Evolutionary conservation across 2,329 filamentous ascomycete species (phyloP), one percentile per base, ranked within the genome.

Genomic region (Dothistroma pini): DNA sequence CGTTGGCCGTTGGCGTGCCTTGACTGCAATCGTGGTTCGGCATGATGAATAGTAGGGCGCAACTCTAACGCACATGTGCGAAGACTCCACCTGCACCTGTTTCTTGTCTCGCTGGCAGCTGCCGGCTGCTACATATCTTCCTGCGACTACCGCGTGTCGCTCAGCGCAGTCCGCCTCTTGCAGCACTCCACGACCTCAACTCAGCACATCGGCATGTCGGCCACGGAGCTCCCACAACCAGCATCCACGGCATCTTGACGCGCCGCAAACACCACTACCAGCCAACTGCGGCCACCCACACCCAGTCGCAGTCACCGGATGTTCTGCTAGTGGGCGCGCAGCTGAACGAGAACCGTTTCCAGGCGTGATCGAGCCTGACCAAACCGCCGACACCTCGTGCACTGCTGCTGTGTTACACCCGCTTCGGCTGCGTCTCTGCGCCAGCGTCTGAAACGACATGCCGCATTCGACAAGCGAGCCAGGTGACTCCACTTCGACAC

Each of bases 391-490:
- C 34, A 47, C 59, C 49, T 55, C 29, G 14, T 58, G 34, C 16
- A 44, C 22, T 44, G 58, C 49, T 54, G 58, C 35, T 34, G 31
- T 52, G 61, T 63, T 58, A 59, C 64, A 63, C 57, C 59, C 54
- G 50, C 54, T n/a, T 22, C 49, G 49, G 29, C 38, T 29, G 21
- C 21, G 59, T 59, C 48, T 50, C 10, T 56, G 54, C 49, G 6
- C n/a, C n/a, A n/a, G n/a, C n/a, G 41, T 48, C 48, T 60, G 61
- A 62, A 56, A 60, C 64, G 54, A 60, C 34, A 66, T 66, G 64
- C 61, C 64, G 55, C 61, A 54, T 47, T 65, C 63, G 12, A 59
- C 48, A 48, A 57, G 59, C 32, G 47, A 48, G 38, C 58, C 63
- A 34, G 55, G 59, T 54, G 63, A 63, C 55, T 47, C 61, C 29